Percentiles rank a stretch among this genome's conserved stretches.
These are phyloP conservation scores for Lactarius indigo DNA, from an alignment of 768 basidiomycete genomes.

Conservation along the genomic window DNA sequence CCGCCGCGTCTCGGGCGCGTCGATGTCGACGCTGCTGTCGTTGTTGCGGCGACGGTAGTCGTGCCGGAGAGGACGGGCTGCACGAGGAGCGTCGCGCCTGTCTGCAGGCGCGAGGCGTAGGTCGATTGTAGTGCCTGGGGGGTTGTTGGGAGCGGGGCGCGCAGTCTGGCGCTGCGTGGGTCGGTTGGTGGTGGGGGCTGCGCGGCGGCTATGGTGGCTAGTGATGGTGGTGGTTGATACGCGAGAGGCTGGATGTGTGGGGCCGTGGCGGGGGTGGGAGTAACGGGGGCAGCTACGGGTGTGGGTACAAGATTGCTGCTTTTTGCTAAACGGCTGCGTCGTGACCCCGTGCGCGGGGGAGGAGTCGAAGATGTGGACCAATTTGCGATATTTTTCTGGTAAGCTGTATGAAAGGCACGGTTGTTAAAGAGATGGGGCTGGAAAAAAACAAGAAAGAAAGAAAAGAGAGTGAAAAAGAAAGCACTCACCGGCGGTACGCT, in stretches of 20 bases:
- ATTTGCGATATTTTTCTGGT: conserved; percentile 65
- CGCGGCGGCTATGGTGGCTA: conserved; percentile 30
- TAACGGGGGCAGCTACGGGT: conserved; percentile 22
- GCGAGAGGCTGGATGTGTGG: conserved; percentile 33
- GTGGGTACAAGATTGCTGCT: conserved; percentile 41
- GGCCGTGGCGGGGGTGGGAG: conserved; percentile 36
- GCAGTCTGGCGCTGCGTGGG: conserved; percentile 8
- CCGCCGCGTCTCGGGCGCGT: conserved; percentile 51
- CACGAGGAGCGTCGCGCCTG: conserved; percentile 84
- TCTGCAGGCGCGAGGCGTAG: conserved; percentile 86
- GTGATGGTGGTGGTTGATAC: conserved; percentile 31
- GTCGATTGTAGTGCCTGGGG: conserved; percentile 76
- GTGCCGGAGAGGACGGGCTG: conserved; percentile 67
- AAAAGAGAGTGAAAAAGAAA: no score
- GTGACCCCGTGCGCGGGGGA: conserved; percentile 46
- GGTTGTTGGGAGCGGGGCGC: conserved; percentile 45
- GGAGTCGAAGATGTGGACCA: conserved; percentile 64
- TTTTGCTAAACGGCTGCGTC: conserved; percentile 38
- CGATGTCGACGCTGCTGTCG: conserved; percentile 40
- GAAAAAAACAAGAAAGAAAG: background rate
- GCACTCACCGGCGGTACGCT: conserved; percentile 24
- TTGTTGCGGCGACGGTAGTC: conserved; percentile 33
- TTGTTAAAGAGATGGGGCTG: conserved; percentile 5
- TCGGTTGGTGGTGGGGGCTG: conserved; percentile 44
- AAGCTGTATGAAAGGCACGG: conserved; percentile 45